A percentile compares a stretch with the other conserved stretches of the same genome.
phyloP scores from a whole-genome alignment of 2,329 filamentous ascomycete genomes.

The Septoria linicola region DNA sequence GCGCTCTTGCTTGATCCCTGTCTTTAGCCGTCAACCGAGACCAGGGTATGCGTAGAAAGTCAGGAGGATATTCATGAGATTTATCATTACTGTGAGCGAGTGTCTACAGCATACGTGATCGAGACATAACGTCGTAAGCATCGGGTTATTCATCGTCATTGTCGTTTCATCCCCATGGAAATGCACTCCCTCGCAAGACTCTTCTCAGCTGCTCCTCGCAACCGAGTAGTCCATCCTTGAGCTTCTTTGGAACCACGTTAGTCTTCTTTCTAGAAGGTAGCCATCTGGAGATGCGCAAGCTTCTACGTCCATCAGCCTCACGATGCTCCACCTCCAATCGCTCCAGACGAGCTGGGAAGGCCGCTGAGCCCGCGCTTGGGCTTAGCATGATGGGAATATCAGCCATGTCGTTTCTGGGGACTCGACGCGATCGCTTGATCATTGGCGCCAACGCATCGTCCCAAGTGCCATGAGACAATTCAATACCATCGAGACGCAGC shows the following conservation, averaged over 20 bases:
- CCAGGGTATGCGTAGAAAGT: background rate
- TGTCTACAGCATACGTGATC: constrained; percentile 1
- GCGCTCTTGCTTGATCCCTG: constrained; percentile 1
- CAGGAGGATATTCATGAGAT: background rate
- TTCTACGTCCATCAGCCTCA: constrained; percentile 19
- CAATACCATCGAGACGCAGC: constrained; percentile 76
- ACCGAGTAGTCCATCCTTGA: constrained; percentile 29
- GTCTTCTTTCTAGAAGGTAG: constrained; percentile 21
- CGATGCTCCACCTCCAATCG: constrained; percentile 19
- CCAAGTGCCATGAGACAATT: constrained; percentile 71
- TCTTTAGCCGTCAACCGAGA: background rate
- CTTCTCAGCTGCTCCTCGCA: constrained; percentile 32
- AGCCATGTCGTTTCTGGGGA: constrained; percentile 19
- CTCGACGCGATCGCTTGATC: constrained; percentile 37
- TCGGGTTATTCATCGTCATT: constrained; percentile 6
- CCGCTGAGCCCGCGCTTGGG: constrained; percentile 21
- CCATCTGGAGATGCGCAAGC: constrained; percentile 28
- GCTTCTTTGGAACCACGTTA: constrained; percentile 20
- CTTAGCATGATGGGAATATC: constrained; percentile 40
- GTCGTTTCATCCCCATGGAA: constrained; percentile 29
- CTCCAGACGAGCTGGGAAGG: constrained; percentile 24
- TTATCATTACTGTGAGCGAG: too few species aligned
- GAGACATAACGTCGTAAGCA: constrained; percentile 4
- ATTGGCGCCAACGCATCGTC: constrained; percentile 77
- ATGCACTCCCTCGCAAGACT: constrained; percentile 30